These are phyloP conservation scores for Colletotrichum siamense DNA, from an alignment of 2,329 filamentous ascomycete genomes.

Conservation along the genomic window DNA sequence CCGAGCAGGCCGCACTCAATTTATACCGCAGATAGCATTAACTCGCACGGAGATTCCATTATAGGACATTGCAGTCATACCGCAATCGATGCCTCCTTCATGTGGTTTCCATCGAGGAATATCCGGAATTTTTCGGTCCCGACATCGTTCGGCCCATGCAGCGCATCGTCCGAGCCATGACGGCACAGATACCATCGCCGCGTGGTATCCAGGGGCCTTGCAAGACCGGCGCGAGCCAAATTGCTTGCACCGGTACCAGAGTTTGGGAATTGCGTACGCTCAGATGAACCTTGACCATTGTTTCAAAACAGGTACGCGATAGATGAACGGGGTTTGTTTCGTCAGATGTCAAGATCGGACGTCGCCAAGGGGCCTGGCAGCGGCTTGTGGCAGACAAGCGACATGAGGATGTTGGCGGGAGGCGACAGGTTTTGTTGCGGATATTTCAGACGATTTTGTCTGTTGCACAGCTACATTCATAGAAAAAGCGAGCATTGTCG, in stretches of 20 bases:
- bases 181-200: neutral
- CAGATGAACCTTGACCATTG: conserved; percentile 3
- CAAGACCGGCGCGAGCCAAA: neutral
- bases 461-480: neutral
- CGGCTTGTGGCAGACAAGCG: neutral
- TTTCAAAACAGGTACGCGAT: conserved; percentile 5
- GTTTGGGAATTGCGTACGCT: neutral
- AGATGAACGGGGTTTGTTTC: neutral
- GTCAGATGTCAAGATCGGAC: conserved; percentile 15
- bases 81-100: neutral
- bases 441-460: neutral
- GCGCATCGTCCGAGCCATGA: neutral
- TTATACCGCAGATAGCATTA: neutral
- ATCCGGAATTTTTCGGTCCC: neutral
- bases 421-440: neutral
- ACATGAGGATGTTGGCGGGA: neutral
- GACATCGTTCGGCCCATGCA: neutral
- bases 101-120: neutral
- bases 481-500: neutral
- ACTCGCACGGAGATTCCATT: neutral
- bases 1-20: neutral
- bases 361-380: neutral
- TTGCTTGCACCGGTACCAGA: neutral
- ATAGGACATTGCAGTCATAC: no score
- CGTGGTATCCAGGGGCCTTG: neutral